These are phyloP conservation scores for Pythium insidiosum DNA, from an alignment of 352 stramenopile species.

Conservation along the genomic window DNA sequence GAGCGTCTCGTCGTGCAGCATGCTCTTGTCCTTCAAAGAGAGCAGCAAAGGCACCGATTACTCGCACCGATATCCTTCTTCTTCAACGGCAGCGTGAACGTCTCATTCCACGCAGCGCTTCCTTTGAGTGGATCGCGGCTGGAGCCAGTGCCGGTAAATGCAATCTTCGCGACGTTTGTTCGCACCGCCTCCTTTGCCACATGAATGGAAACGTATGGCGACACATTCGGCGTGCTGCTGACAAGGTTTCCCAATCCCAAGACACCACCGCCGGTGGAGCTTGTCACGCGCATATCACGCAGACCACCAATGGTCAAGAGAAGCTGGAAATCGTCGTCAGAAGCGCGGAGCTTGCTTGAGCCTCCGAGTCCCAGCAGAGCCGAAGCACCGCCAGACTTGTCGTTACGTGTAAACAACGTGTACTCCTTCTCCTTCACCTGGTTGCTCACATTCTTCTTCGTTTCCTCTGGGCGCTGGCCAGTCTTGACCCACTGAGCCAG, in stretches of 20 bases:
- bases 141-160: conserved; percentile 23
- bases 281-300: conserved; percentile 50
- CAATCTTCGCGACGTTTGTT: conserved; percentile 69
- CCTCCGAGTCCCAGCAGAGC: conserved; percentile 12
- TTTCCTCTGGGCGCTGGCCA: conserved; percentile 63
- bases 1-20: conserved; percentile 37
- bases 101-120: conserved; percentile 67
- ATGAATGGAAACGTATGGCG: conserved; percentile 71
- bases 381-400: conserved; percentile 16
- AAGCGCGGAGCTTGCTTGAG: conserved; percentile 11
- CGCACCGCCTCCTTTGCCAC: conserved; percentile 57
- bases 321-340: conserved; percentile 54
- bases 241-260: conserved; percentile 67
- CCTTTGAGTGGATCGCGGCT: conserved; percentile 47
- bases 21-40: conserved; percentile 47
- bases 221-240: conserved; percentile 69
- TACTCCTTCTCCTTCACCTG: conserved; percentile 74
- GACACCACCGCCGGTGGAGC: conserved; percentile 53
- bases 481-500: conserved; percentile 78
- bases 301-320: conserved; percentile 59
- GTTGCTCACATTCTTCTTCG: conserved; percentile 79
- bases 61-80: conserved; percentile 36
- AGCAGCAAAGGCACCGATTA: conserved; percentile 12
- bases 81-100: conserved; percentile 66
- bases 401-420: conserved; percentile 50